These are phyloP conservation scores for Suillus brevipes DNA, from an alignment of 768 basidiomycete species.

Conservation along the genomic window DNA sequence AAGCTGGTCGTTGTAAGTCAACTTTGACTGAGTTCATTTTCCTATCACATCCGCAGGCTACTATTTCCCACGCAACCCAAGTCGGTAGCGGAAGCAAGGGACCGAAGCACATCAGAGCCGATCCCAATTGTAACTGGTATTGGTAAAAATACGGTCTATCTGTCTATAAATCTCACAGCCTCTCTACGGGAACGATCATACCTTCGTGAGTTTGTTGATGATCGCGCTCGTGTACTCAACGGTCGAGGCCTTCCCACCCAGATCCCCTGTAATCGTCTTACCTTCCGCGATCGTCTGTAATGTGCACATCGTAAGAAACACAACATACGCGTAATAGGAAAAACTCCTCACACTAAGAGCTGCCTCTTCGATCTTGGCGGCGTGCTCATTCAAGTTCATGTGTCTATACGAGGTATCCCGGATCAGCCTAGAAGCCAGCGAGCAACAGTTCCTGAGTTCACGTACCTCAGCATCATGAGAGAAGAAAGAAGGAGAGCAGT, in stretches of 20 bases:
- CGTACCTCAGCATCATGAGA: constrained; percentile 95
- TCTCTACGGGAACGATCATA: constrained; percentile 15
- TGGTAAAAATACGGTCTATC: constrained; percentile 21
- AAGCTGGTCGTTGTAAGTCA: constrained; percentile 40
- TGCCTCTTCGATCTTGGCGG: constrained; percentile 89
- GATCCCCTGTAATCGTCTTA: constrained; percentile 90
- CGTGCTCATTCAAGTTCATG: constrained; percentile 86
- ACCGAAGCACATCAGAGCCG: constrained; percentile 10
- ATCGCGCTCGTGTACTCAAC: constrained; percentile 88
- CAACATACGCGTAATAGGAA: background rate
- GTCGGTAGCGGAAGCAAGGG: background rate
- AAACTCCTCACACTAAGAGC: constrained; percentile 71
- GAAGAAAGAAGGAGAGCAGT: constrained; percentile 95
- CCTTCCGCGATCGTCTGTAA: constrained; percentile 94
- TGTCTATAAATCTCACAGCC: constrained; percentile 8
- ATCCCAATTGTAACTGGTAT: constrained; percentile 9
- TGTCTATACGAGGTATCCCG: constrained; percentile 54
- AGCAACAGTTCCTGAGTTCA: constrained; percentile 14
- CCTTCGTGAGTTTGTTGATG: constrained; percentile 61
- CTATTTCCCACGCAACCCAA: constrained; percentile 28
- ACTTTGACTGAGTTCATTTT: constrained; percentile 13
- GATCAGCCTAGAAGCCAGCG: constrained; percentile 19
- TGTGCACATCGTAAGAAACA: constrained; percentile 10
- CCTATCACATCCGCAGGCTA: constrained; percentile 12
- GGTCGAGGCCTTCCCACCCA: constrained; percentile 91